These are phyloP conservation scores for Leccinum cinnamomeum DNA, from an alignment of 1,284 basidiomycete genomes.

Conservation along the genomic window DNA sequence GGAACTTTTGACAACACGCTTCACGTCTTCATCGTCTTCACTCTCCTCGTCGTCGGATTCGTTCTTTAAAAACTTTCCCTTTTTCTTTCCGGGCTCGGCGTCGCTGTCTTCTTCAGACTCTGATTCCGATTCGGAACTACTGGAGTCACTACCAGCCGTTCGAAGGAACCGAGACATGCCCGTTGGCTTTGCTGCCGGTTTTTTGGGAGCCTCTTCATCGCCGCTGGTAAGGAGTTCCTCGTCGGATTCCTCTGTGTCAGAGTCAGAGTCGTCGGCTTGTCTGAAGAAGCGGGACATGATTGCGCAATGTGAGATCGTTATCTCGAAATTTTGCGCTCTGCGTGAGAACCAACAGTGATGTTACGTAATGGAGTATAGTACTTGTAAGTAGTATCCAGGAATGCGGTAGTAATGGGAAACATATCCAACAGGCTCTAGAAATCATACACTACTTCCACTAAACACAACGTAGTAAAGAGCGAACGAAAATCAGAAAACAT, in stretches of 20 bases:
- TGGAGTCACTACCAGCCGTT: slow-evolving; percentile 48
- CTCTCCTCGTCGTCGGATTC: slow-evolving; percentile 66
- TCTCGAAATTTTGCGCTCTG: slow-evolving; percentile 25
- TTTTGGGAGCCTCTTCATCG: slow-evolving; percentile 61
- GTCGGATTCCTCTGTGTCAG: slow-evolving; percentile 74
- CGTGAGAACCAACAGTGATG: slow-evolving; percentile 14
- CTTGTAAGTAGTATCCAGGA: not conserved
- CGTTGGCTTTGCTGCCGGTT: slow-evolving; percentile 56
- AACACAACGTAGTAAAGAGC: slow-evolving; percentile 8
- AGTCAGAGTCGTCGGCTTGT: slow-evolving; percentile 79
- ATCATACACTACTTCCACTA: slow-evolving; percentile 19
- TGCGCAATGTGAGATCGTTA: slow-evolving; percentile 27
- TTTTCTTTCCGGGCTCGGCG: slow-evolving; percentile 46
- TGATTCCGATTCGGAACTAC: slow-evolving; percentile 46
- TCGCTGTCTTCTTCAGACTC: slow-evolving; percentile 47
- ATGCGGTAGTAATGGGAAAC: slow-evolving; percentile 1
- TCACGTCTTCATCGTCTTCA: slow-evolving; percentile 71
- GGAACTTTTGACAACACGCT: slow-evolving; percentile 78
- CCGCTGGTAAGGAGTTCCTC: slow-evolving; percentile 81
- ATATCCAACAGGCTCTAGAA: slow-evolving; percentile 12
- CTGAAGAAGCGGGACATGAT: slow-evolving; percentile 87
- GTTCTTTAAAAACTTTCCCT: slow-evolving; percentile 48
- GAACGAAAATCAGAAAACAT: slow-evolving; percentile 59
- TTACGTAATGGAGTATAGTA: slow-evolving; percentile 24
- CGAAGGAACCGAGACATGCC: slow-evolving; percentile 74